Evolutionary conservation across 345 rosid species (phyloP).

Genomic region (Turnera subulata): DNA sequence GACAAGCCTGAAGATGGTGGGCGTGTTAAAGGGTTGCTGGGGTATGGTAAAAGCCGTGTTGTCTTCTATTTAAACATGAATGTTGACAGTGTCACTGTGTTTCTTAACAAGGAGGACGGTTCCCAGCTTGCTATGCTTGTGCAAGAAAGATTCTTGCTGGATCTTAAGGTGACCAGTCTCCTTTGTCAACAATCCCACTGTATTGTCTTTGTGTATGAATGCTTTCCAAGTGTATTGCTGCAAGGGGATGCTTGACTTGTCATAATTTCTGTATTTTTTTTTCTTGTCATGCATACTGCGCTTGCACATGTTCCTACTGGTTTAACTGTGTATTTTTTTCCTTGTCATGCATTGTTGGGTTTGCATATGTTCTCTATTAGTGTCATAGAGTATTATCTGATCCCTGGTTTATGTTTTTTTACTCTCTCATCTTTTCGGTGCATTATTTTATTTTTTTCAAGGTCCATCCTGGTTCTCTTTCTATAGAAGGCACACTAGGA

Average conservation of each 20-base stretch:
- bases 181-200: conserved; percentile 6
- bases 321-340: background rate
- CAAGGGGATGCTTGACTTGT: background rate
- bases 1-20: conserved; percentile 65
- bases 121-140: conserved; percentile 94
- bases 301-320: no score
- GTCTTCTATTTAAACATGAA: conserved; percentile 85
- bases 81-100: conserved; percentile 79
- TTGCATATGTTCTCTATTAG: conserved; percentile 9
- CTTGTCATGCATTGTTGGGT: background rate
- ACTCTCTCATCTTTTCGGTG: background rate
- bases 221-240: background rate
- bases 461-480: conserved; percentile 90
- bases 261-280: background rate
- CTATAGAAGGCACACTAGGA: conserved; percentile 89
- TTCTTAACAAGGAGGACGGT: conserved; percentile 95
- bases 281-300: background rate
- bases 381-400: no score
- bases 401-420: background rate
- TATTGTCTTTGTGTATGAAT: background rate
- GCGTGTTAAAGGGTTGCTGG: conserved; percentile 83
- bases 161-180: conserved; percentile 63
- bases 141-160: conserved; percentile 87
- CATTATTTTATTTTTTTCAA: conserved; percentile 24
- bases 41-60: conserved; percentile 91